Evolutionary conservation across 495 filamentous ascomycete species (phyloP).

Genomic region (Extremus antarcticus): DNA sequence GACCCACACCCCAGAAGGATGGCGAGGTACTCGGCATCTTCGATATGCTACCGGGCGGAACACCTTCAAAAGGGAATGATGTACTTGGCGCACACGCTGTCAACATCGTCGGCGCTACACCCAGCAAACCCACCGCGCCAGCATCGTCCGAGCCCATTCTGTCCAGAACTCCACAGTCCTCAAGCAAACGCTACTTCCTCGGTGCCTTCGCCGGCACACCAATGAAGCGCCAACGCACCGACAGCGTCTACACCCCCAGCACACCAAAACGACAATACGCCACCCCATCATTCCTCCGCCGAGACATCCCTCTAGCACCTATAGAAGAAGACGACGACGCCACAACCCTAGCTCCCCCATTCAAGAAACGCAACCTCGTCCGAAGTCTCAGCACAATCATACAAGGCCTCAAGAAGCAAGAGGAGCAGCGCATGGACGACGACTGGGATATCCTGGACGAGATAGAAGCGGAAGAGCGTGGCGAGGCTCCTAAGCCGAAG

Average conservation of each 20-base stretch:
- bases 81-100: not conserved
- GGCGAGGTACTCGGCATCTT: conserved; percentile 84
- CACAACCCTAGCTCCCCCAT: conserved; percentile 31
- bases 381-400: conserved; percentile 71
- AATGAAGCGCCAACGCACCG: conserved; percentile 21
- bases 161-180: conserved; percentile 53
- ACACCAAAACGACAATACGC: conserved; percentile 43
- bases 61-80: conserved; percentile 22
- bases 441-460: conserved; percentile 70
- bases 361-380: conserved; percentile 47
- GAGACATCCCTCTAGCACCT: conserved; percentile 39
- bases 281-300: conserved; percentile 68
- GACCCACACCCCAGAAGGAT: conserved; percentile 85
- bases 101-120: conserved; percentile 6
- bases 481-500: conserved; percentile 7
- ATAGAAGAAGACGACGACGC: conserved; percentile 33
- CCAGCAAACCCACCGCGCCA: conserved; percentile 21
- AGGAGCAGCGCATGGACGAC: conserved; percentile 48
- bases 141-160: conserved; percentile 21
- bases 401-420: conserved; percentile 62
- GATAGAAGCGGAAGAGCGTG: conserved; percentile 50
- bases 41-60: conserved; percentile 53
- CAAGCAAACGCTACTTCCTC: conserved; percentile 48
- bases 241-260: conserved; percentile 34
- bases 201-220: conserved; percentile 56